Conservation (phyloP, 2,329 filamentous ascomycete genomes). For the Cladosporium oxysporum region DNA sequence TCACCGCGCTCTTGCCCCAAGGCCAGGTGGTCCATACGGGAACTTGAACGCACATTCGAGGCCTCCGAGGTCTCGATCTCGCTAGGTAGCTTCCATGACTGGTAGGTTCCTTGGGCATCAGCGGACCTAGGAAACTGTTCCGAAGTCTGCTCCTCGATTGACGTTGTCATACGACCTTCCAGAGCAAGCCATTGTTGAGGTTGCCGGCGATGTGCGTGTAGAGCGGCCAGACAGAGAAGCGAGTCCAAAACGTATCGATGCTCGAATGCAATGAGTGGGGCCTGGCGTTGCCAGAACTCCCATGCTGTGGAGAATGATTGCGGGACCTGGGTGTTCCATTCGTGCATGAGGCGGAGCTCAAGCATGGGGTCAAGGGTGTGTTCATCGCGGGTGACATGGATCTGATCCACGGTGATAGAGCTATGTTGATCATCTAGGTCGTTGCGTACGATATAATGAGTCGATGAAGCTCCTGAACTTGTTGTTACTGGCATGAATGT, state of each 20-base stretch:
- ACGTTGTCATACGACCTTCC: conserved; percentile 24
- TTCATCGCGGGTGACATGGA: neutral
- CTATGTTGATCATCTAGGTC: neutral
- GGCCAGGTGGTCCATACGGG: neutral
- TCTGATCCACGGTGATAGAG: neutral
- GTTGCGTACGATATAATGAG: neutral
- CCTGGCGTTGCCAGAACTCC: conserved; percentile 31
- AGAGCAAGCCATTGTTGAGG: conserved; percentile 23
- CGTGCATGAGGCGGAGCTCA: conserved; percentile 32
- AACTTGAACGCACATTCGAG: neutral
- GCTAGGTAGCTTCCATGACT: neutral
- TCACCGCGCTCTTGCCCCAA: conserved; percentile 16
- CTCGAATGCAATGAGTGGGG: conserved; percentile 30
- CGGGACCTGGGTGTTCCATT: conserved; percentile 31
- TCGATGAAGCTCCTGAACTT: neutral
- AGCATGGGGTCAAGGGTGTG: conserved; percentile 23
- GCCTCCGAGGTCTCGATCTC: neutral
- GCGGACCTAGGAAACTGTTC: too few relatives aligned
- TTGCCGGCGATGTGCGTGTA: conserved; percentile 28
- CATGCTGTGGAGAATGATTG: conserved; percentile 27
- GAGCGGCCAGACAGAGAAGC: conserved; percentile 30
- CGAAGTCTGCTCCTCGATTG: neutral
- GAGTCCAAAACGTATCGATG: conserved; percentile 29
- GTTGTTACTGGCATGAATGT: neutral
- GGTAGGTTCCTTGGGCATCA: neutral